Evolutionary conservation across 2,329 filamentous ascomycete genomes (phyloP).

Genomic region (Trichoderma oligosporum): DNA sequence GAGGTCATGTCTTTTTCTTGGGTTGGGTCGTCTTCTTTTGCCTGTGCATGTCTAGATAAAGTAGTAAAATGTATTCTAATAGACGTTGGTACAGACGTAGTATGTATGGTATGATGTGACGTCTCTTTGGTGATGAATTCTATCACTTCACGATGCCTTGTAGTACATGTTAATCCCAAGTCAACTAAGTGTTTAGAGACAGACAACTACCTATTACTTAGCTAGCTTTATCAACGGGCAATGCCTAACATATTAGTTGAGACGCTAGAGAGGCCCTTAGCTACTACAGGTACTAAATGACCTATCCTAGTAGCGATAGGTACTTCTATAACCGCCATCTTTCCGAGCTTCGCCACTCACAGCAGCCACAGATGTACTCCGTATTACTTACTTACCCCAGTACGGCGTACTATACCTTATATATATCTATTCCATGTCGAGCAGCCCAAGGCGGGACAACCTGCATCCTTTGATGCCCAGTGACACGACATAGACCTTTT

Average conservation of each 20-base stretch:
- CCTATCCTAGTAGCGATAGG: too few species aligned
- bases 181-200: too few species aligned
- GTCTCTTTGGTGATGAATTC: neutral
- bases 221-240: too few species aligned
- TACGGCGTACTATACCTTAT: neutral
- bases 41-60: constrained; percentile 32
- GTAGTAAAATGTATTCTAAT: constrained; percentile 41
- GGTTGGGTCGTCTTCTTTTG: neutral
- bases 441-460: constrained; percentile 7
- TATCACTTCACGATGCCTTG: neutral
- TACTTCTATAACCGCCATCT: too few species aligned
- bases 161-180: too few species aligned
- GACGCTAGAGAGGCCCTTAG: too few species aligned
- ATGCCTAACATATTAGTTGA: too few species aligned
- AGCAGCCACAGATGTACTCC: too few species aligned
- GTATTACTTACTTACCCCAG: too few species aligned
- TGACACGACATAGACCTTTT: neutral
- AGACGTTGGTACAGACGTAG: constrained; percentile 33
- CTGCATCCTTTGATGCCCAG: constrained; percentile 9
- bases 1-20: neutral
- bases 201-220: too few species aligned
- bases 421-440: neutral
- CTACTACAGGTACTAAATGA: too few species aligned
- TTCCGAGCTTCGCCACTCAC: constrained; percentile 10
- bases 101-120: neutral